Evolutionary conservation across 306 rosid species (phyloP).

Genomic region (Gleditsia sinensis): DNA sequence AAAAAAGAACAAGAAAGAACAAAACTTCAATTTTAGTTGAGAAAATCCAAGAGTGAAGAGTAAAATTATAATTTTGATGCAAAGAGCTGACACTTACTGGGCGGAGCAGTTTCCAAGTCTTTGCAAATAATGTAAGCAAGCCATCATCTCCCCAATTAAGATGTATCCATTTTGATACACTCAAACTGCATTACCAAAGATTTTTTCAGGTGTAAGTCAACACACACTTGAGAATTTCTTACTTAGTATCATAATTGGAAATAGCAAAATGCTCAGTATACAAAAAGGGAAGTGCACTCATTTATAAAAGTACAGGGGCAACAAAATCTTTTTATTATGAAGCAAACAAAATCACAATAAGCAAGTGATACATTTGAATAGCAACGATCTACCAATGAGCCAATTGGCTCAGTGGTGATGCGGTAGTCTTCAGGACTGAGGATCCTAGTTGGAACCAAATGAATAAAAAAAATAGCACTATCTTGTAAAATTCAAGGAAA

Average conservation of each 20-base stretch:
- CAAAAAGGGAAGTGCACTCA: background rate
- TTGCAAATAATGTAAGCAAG: conserved; percentile 71
- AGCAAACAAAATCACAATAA: background rate
- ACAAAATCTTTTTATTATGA: background rate
- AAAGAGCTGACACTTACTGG: conserved; percentile 54
- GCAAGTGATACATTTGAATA: background rate
- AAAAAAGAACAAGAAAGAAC: background rate
- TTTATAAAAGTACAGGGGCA: conserved; percentile 6
- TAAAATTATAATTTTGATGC: background rate
- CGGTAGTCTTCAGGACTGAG: too few relatives aligned
- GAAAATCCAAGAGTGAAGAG: background rate
- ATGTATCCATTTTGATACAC: conserved; percentile 96
- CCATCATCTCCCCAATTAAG: conserved; percentile 98
- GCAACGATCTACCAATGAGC: too few relatives aligned
- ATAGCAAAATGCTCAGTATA: background rate
- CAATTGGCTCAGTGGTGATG: too few relatives aligned
- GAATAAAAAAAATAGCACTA: too few relatives aligned
- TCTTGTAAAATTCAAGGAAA: background rate
- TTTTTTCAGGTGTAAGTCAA: conserved; percentile 14
- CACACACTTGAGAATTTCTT: conserved; percentile 2
- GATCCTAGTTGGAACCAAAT: too few relatives aligned
- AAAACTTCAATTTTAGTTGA: background rate
- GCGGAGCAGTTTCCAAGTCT: conserved; percentile 77
- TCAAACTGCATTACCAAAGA: conserved; percentile 73
- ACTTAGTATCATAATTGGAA: conserved; percentile 6